A percentile compares a stretch with the other conserved stretches of the same genome.
Conservation (phyloP, 768 basidiomycete species). For the Cubamyces sp. region DNA sequence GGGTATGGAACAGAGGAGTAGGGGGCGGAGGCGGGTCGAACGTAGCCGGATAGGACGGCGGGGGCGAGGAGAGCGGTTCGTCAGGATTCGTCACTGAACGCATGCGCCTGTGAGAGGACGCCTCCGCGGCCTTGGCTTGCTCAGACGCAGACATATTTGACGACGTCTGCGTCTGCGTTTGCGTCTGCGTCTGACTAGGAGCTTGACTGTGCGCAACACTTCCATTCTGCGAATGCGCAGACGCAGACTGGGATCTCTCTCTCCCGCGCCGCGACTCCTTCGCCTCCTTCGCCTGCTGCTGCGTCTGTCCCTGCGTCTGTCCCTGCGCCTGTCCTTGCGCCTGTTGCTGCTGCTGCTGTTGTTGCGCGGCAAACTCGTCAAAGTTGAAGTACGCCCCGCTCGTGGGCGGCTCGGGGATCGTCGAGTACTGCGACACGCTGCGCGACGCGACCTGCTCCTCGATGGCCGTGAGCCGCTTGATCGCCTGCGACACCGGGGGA, state of each 20-base stretch:
- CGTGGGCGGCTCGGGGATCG: slow-evolving; percentile 22
- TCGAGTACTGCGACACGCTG: slow-evolving; percentile 18
- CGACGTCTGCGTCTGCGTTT: neutral
- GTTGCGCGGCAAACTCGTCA: slow-evolving; percentile 16
- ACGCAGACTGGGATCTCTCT: slow-evolving; percentile 13
- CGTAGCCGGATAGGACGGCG: slow-evolving; percentile 17
- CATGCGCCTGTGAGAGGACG: slow-evolving; percentile 19
- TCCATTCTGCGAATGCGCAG: slow-evolving; percentile 7
- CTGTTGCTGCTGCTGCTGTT: neutral
- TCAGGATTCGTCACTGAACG: slow-evolving; percentile 24
- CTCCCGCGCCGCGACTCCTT: neutral
- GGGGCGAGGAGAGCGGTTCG: slow-evolving; percentile 22
- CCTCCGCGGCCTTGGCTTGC: slow-evolving; percentile 19
- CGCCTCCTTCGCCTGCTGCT: neutral
- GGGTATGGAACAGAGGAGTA: neutral
- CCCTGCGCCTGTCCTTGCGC: neutral
- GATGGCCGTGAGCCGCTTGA: slow-evolving; percentile 22
- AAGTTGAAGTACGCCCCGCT: slow-evolving; percentile 15
- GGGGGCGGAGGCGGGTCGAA: slow-evolving; percentile 14
- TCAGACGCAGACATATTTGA: slow-evolving; percentile 4
- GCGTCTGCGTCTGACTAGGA: slow-evolving; percentile 2
- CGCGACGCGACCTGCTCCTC: slow-evolving; percentile 22
- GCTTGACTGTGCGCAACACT: slow-evolving; percentile 8
- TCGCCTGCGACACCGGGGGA: slow-evolving; percentile 3
- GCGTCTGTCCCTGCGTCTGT: neutral